phyloP scores from a whole-genome alignment of 768 basidiomycete genomes.

The Lactarius sanguifluus region DNA sequence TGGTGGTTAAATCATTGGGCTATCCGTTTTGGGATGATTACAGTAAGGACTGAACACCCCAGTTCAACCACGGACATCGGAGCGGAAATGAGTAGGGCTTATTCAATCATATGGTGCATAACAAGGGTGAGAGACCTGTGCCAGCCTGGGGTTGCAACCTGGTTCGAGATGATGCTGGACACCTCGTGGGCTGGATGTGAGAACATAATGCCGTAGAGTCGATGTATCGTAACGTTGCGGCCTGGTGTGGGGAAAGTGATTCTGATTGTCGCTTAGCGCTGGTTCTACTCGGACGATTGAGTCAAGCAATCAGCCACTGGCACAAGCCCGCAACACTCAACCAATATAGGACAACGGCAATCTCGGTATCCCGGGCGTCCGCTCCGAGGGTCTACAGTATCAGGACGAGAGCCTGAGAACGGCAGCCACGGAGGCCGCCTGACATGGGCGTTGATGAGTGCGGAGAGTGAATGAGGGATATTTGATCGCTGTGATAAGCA shows the following conservation, averaged over 20 bases:
- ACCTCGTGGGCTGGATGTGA: not conserved
- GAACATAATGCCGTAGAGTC: not conserved
- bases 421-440: not conserved
- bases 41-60: not conserved
- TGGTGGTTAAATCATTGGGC: not conserved
- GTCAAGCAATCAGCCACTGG: not conserved
- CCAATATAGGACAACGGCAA: not conserved
- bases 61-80: not conserved
- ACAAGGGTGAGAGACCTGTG: not conserved
- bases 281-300: not conserved
- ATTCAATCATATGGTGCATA: not conserved
- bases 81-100: not conserved
- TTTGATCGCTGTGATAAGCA: not conserved
- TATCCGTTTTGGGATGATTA: not conserved
- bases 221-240: not conserved
- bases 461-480: not conserved
- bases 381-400: not conserved
- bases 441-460: not conserved
- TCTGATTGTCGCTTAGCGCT: not conserved
- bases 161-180: not conserved
- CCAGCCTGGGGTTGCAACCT: not conserved
- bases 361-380: not conserved
- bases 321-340: not conserved
- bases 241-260: not conserved
- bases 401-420: not conserved